phyloP scores from a whole-genome alignment of 345 rosid genomes.

The Salix caprea region DNA sequence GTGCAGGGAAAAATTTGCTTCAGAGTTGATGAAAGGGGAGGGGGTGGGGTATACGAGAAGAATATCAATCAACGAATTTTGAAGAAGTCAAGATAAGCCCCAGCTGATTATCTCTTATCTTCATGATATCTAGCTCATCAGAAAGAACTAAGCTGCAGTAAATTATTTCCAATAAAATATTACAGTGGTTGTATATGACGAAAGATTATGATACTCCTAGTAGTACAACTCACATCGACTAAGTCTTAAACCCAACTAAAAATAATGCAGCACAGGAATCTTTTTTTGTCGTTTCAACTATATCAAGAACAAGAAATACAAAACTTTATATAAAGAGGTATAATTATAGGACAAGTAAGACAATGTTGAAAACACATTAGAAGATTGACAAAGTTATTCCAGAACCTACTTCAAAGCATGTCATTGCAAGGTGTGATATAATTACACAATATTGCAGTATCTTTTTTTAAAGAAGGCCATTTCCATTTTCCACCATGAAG shows the following conservation, averaged over 20 bases:
- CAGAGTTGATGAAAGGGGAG: neutral
- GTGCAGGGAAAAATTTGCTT: slow-evolving; percentile 3
- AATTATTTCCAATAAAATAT: neutral
- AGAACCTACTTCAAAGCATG: neutral
- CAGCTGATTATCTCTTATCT: neutral
- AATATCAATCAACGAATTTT: too few relatives aligned
- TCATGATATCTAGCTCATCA: neutral
- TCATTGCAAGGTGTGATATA: neutral
- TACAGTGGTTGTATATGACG: too few relatives aligned
- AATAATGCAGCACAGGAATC: neutral
- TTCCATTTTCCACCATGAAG: neutral
- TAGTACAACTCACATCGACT: neutral
- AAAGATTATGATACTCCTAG: neutral
- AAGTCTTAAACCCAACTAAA: neutral
- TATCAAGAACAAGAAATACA: neutral
- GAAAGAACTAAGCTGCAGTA: neutral
- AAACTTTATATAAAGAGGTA: neutral
- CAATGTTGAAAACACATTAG: neutral
- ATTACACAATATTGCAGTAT: neutral
- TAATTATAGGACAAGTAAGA: neutral
- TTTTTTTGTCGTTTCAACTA: neutral
- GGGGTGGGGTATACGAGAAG: too few relatives aligned
- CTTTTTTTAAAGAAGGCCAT: neutral
- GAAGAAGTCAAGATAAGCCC: neutral
- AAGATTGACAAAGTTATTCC: neutral